Conservation (phyloP, 1,139 yeast genomes). For the Yamadazyma jaroonii region DNA sequence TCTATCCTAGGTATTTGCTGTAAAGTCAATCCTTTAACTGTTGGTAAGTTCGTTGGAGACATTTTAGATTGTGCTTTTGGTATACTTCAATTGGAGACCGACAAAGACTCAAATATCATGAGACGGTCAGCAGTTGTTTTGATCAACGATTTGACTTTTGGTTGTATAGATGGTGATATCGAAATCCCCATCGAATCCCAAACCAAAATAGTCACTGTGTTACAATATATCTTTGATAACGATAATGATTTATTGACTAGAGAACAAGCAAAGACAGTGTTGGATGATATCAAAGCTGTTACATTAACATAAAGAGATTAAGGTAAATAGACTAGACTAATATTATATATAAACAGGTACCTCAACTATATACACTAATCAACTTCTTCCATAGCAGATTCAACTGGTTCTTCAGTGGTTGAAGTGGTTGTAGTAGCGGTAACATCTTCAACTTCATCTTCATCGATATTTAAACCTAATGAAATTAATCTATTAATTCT, state of each 20-base stretch:
- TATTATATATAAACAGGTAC: constrained; percentile 8
- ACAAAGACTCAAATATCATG: constrained; percentile 49
- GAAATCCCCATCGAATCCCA: constrained; percentile 50
- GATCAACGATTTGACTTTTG: constrained; percentile 59
- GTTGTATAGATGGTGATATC: constrained; percentile 40
- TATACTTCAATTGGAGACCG: constrained; percentile 57
- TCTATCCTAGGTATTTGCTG: constrained; percentile 73
- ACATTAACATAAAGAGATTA: too few relatives aligned
- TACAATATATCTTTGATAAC: constrained; percentile 44
- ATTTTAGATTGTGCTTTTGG: constrained; percentile 77
- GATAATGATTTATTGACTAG: constrained; percentile 58
- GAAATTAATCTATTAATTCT: constrained; percentile 98
- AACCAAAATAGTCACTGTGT: constrained; percentile 33
- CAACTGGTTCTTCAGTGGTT: constrained; percentile 66
- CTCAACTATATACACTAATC: constrained; percentile 53
- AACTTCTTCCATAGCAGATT: constrained; percentile 99
- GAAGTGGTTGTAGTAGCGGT: constrained; percentile 47
- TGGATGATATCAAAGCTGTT: constrained; percentile 40
- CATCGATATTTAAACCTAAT: constrained; percentile 95
- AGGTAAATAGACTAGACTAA: too few relatives aligned
- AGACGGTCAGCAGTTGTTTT: constrained; percentile 75
- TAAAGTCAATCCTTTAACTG: constrained; percentile 55
- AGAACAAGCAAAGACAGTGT: constrained; percentile 52
- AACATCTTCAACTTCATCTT: constrained; percentile 57
- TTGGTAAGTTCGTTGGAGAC: constrained; percentile 47